Percentiles rank a stretch among this genome's conserved stretches.
These are phyloP conservation scores for Lactarius pseudohatsudake DNA, from an alignment of 768 basidiomycete species.

Conservation along the genomic window DNA sequence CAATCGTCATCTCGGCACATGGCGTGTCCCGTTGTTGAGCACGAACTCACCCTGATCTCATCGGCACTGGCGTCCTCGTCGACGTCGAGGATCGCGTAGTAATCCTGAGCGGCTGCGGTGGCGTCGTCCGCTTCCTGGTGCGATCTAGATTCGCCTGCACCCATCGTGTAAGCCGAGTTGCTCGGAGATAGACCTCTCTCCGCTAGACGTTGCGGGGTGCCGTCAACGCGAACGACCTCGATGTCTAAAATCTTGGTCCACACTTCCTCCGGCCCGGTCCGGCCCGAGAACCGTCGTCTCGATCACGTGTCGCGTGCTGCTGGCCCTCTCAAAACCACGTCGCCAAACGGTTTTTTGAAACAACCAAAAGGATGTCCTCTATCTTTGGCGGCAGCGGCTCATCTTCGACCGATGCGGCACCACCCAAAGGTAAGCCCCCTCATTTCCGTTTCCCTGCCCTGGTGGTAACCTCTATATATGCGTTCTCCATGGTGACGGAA, in stretches of 20 bases:
- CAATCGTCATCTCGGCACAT: slow-evolving; percentile 5
- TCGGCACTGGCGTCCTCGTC: slow-evolving; percentile 80
- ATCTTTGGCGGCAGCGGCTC: slow-evolving; percentile 30
- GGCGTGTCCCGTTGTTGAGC: not conserved
- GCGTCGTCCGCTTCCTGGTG: slow-evolving; percentile 34
- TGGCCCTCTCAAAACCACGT: not conserved
- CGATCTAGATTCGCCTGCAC: slow-evolving; percentile 63
- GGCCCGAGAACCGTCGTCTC: not conserved
- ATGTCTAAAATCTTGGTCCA: no score
- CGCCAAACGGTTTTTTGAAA: no score
- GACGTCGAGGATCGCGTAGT: slow-evolving; percentile 80
- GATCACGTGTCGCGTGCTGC: not conserved
- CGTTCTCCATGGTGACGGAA: not conserved
- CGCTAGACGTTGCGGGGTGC: not conserved
- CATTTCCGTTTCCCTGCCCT: slow-evolving; percentile 1
- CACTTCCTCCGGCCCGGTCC: not conserved
- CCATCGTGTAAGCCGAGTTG: slow-evolving; percentile 46
- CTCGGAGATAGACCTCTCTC: slow-evolving; percentile 7
- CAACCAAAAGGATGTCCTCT: slow-evolving; percentile 29
- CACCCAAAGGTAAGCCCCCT: slow-evolving; percentile 22
- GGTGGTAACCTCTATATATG: not conserved
- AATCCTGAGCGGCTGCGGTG: slow-evolving; percentile 49
- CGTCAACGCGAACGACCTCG: no score
- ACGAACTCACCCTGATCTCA: slow-evolving; percentile 75
- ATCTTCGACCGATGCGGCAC: slow-evolving; percentile 20